A percentile compares a stretch with the other conserved stretches of the same genome.
Evolutionary conservation across 202 grass and related monocot genomes (phyloP).

Genomic region (Alloteropsis angusta): DNA sequence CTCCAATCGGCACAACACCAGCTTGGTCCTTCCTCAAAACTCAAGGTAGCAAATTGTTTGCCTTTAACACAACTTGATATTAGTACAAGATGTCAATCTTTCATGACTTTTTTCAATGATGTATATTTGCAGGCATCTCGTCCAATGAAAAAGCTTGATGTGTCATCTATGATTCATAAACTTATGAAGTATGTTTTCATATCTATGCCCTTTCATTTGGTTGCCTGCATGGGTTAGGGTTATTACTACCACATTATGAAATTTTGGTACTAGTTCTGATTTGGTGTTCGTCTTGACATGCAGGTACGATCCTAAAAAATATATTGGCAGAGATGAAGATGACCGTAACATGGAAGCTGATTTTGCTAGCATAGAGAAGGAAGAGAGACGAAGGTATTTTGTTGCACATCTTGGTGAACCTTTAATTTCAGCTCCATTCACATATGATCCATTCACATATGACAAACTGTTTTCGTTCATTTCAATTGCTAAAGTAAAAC

Average conservation of each 20-base stretch:
- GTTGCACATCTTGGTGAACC: neutral
- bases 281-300: slow-evolving; percentile 22
- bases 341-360: slow-evolving; percentile 67
- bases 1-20: slow-evolving; percentile 31
- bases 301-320: slow-evolving; percentile 64
- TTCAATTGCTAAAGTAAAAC: neutral
- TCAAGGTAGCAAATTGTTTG: slow-evolving; percentile 38
- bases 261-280: neutral
- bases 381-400: slow-evolving; percentile 71
- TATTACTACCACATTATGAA: neutral
- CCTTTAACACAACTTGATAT: neutral
- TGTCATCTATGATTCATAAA: no score
- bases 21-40: slow-evolving; percentile 27
- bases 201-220: neutral
- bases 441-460: neutral
- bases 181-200: neutral
- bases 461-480: neutral
- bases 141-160: slow-evolving; percentile 35
- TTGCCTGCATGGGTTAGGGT: neutral
- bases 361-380: slow-evolving; percentile 66
- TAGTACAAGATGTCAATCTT: neutral
- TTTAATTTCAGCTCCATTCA: neutral
- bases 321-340: slow-evolving; percentile 45
- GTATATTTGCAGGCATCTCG: slow-evolving; percentile 26
- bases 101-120: neutral